phyloP scores from a whole-genome alignment of 352 stramenopile genomes.

The Globisporangium takayamanum region DNA sequence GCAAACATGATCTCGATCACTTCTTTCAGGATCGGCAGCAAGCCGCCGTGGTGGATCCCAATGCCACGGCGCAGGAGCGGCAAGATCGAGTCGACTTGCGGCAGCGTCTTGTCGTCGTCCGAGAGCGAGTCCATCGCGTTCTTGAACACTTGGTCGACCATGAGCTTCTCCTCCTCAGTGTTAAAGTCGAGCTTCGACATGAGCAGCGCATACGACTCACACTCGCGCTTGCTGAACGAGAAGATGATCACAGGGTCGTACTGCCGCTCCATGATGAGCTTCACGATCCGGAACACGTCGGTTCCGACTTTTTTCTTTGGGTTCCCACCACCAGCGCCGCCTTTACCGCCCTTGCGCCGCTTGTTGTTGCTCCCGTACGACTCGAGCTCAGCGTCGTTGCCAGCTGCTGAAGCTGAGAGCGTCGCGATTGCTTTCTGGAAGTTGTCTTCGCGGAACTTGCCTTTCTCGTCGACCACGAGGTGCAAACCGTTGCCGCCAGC shows the following conservation, averaged over 20 bases:
- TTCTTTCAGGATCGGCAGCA: slow-evolving; percentile 99
- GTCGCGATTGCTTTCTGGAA: slow-evolving; percentile 92
- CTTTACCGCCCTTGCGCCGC: slow-evolving; percentile 42
- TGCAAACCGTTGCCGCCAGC: slow-evolving; percentile 94
- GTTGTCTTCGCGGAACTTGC: slow-evolving; percentile 97
- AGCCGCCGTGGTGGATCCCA: slow-evolving; percentile 98
- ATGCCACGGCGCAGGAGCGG: slow-evolving; percentile 97
- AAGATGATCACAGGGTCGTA: slow-evolving; percentile 99
- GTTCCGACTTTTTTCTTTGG: slow-evolving; percentile 90
- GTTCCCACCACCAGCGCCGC: slow-evolving; percentile 27
- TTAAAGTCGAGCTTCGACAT: slow-evolving; percentile 96
- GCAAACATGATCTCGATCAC: slow-evolving; percentile 91
- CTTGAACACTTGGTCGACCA: slow-evolving; percentile 95
- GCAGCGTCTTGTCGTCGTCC: slow-evolving; percentile 96
- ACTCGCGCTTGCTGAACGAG: slow-evolving; percentile 99
- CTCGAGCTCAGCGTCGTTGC: slow-evolving; percentile 74
- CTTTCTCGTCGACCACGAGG: slow-evolving; percentile 99
- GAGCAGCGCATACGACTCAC: slow-evolving; percentile 90
- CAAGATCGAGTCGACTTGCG: slow-evolving; percentile 96
- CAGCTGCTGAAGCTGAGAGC: slow-evolving; percentile 45
- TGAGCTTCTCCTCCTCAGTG: slow-evolving; percentile 96
- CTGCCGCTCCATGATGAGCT: slow-evolving; percentile 96
- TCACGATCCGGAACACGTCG: slow-evolving; percentile 98
- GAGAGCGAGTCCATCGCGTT: slow-evolving; percentile 97
- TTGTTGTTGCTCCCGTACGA: slow-evolving; percentile 74